Evolutionary conservation across 176 grass and related monocot species (phyloP), one percentile per base, ranked within the genome.

Genomic region (Luzula sylvatica): DNA sequence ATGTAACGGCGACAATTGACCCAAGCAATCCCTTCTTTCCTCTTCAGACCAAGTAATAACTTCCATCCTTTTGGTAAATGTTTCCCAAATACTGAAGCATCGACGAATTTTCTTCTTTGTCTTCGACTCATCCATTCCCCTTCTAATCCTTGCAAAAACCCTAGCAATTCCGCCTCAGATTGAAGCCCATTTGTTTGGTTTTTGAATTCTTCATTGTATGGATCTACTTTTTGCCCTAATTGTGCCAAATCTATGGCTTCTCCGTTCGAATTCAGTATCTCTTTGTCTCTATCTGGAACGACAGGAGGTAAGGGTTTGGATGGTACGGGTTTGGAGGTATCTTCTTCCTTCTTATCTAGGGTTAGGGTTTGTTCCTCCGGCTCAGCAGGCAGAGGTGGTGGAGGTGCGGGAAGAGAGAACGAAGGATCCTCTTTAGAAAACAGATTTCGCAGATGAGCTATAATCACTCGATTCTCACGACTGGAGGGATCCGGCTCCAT

Each of bases 1-100:
- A 99, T 65, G 44, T 92, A 99, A 51, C 57, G 62, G 46, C 74
- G 26, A 71, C 69, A 78, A 59, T 75, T 58, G 15, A 92, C 20
- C 86, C 72, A 83, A 19, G 55, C 15, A 3, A 21, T 46, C 44
- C 38, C 68, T 2, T 69, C 65, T 72, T 99, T 92, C 30, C 78
- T 72, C 72, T 92, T 87, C 42, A 99, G 53, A 15, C 93, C 81
- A 0, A 99, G 78, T 30, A 75, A 65, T 68, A 99, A 79, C 27
- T 72, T 87, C 93, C 93, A 99, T 15, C 93, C 82, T 13, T 47
- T 51, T 1, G 93, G 93, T 18, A 99, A 83, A 66, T 99, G 72
- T 61, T 92, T 75, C 20, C 93, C 93, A 2, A 99, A 92, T 39
- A 49, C 80, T 0, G 82, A 59, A 3, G 93, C 82, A 24, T 87